These are phyloP conservation scores for Sphagnum fallax DNA, from an alignment of 228 moss, liverwort and hornwort genomes.

Conservation along the genomic window DNA sequence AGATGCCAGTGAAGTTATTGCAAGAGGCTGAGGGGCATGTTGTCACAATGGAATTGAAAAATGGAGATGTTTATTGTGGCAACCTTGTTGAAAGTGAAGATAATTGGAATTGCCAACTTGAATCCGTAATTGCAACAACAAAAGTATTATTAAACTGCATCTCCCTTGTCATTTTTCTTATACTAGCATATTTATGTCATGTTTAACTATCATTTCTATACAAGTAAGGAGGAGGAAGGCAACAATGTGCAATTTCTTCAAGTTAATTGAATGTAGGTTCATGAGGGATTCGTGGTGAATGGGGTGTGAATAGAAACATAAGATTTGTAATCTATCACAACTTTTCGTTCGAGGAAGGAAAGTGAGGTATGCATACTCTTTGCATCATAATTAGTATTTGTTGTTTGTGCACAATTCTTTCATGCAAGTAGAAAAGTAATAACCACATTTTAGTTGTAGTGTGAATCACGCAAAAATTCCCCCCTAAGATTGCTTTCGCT, in stretches of 20 bases:
- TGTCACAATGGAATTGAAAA: conserved; percentile 37
- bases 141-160: conserved; percentile 13
- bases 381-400: no score
- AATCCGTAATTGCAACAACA: conserved; percentile 19
- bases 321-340: conserved; percentile 51
- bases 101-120: conserved; percentile 46
- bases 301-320: conserved; percentile 31
- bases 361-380: conserved; percentile 29
- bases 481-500: no score
- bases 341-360: conserved; percentile 62
- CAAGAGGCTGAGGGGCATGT: conserved; percentile 42
- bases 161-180: not conserved
- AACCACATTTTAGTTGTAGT: no score
- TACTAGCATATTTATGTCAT: not conserved
- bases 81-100: conserved; percentile 49
- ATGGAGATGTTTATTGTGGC: conserved; percentile 47
- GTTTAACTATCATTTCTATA: not conserved
- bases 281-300: not conserved
- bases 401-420: no score
- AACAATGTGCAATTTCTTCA: not conserved
- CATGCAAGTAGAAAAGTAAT: no score
- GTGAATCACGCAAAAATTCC: no score
- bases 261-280: not conserved
- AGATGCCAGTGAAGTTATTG: conserved; percentile 55
- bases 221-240: not conserved